A percentile compares a stretch with the other conserved stretches of the same genome.
Evolutionary conservation across 2,329 filamentous ascomycete species (phyloP).

Genomic region (Hysterium pulicare): DNA sequence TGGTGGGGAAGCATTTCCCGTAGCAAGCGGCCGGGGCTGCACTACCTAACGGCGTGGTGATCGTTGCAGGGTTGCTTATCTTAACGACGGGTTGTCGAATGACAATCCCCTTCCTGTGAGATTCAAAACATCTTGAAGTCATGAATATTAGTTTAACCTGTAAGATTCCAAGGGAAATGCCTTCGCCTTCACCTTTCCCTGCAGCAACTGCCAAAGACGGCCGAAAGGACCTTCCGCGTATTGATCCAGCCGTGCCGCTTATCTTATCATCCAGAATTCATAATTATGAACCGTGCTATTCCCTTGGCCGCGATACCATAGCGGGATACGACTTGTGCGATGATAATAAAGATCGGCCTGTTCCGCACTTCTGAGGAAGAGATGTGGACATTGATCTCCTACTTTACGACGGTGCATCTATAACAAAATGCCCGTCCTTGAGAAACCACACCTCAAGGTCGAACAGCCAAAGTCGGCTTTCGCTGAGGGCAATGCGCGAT

Average conservation of each 20-base stretch:
- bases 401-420: not conserved
- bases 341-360: not conserved
- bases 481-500: conserved; percentile 38
- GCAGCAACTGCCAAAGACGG: too few relatives aligned
- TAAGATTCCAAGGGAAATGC: too few relatives aligned
- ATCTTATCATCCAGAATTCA: too few relatives aligned
- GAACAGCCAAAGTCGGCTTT: conserved; percentile 47
- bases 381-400: not conserved
- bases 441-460: conserved; percentile 42
- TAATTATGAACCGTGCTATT: too few relatives aligned
- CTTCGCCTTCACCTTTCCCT: too few relatives aligned
- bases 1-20: conserved; percentile 9
- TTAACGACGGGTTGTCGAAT: conserved; percentile 11
- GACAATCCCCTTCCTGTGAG: too few relatives aligned
- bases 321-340: not conserved
- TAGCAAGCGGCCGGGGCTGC: conserved; percentile 5
- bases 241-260: too few relatives aligned
- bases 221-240: too few relatives aligned
- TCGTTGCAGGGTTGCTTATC: conserved; percentile 17
- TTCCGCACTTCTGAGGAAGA: not conserved
- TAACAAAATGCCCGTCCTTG: conserved; percentile 26
- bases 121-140: too few relatives aligned
- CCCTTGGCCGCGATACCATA: not conserved
- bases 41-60: conserved; percentile 2
- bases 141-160: too few relatives aligned